Conservation (phyloP, 805 yeast species). For the Yarrowia divulgata region DNA sequence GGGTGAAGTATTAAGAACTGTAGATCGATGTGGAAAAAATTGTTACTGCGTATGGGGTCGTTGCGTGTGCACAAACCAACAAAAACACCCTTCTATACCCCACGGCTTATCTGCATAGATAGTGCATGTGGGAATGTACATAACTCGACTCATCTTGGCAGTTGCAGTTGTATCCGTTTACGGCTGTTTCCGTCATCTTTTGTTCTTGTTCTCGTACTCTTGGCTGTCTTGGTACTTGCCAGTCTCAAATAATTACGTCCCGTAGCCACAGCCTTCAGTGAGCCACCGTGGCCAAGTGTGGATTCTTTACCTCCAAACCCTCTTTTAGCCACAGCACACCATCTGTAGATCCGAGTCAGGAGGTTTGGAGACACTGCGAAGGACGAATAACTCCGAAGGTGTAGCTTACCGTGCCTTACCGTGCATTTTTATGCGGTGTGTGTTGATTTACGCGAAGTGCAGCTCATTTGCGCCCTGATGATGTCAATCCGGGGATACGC, state of each 20-base stretch:
- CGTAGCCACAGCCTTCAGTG: slow-evolving; percentile 15
- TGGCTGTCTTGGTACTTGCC: too few species aligned
- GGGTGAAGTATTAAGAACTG: not conserved
- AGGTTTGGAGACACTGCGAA: slow-evolving; percentile 4
- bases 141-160: not conserved
- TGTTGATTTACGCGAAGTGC: not conserved
- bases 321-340: slow-evolving; percentile 39
- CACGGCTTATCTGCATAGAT: slow-evolving; percentile 30
- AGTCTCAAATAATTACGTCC: not conserved
- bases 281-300: slow-evolving; percentile 33
- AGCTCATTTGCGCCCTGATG: not conserved
- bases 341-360: slow-evolving; percentile 33
- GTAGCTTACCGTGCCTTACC: not conserved
- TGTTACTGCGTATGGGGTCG: too few species aligned
- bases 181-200: not conserved
- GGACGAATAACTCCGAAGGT: not conserved
- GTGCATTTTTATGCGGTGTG: not conserved
- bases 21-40: too few species aligned
- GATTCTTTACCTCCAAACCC: slow-evolving; percentile 34
- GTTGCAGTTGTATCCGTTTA: not conserved
- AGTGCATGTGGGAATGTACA: slow-evolving; percentile 3
- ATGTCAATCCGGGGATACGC: not conserved
- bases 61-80: too few species aligned
- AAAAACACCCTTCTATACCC: not conserved
- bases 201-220: too few species aligned